phyloP scores from a whole-genome alignment of 345 rosid species.

The Sisymbrium altissimum region DNA sequence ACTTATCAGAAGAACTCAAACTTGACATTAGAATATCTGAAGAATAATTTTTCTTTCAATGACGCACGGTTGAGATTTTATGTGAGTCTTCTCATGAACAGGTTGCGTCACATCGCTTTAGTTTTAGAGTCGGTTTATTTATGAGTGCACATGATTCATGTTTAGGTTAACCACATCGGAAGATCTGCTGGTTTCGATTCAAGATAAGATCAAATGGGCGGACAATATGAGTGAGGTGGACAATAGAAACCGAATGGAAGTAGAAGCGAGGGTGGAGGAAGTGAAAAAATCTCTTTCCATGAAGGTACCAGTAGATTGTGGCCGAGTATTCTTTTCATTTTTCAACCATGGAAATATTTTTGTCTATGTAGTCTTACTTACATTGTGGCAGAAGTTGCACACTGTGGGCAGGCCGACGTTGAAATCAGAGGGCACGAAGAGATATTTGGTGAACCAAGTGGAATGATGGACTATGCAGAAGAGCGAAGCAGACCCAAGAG shows the following conservation, averaged over 20 bases:
- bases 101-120: background rate
- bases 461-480: constrained; percentile 93
- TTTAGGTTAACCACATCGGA: constrained; percentile 76
- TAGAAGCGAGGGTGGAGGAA: constrained; percentile 75
- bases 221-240: constrained; percentile 78
- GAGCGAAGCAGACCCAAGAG: constrained; percentile 89
- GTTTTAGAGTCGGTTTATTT: background rate
- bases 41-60: background rate
- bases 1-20: background rate
- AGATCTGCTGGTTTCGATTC: constrained; percentile 67
- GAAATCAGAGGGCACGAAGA: constrained; percentile 89
- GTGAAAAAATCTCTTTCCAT: constrained; percentile 70
- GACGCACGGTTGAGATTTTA: background rate
- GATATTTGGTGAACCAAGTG: constrained; percentile 86
- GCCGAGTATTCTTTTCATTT: constrained; percentile 22
- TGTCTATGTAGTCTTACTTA: constrained; percentile 80
- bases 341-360: too few relatives aligned
- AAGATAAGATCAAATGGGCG: constrained; percentile 97
- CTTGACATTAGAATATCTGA: background rate
- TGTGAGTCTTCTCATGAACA: constrained; percentile 3
- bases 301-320: constrained; percentile 78
- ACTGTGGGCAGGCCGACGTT: constrained; percentile 67
- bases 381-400: constrained; percentile 33
- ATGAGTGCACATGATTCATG: constrained; percentile 4
- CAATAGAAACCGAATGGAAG: constrained; percentile 71